Conservation (phyloP, 129 eudicot species). For the Flaveria bidentis region DNA sequence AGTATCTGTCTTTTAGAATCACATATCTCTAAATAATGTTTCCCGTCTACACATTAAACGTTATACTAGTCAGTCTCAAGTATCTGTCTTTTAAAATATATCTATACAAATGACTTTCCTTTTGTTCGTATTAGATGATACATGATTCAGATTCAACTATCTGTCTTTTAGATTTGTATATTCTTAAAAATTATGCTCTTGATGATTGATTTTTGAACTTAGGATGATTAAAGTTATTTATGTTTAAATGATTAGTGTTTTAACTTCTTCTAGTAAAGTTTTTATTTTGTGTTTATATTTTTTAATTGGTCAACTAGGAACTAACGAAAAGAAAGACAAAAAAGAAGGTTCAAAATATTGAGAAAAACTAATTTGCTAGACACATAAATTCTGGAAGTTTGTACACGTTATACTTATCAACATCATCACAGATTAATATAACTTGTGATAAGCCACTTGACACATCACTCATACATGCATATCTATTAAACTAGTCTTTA, state of each 20-base stretch:
- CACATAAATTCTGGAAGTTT: neutral
- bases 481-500: neutral
- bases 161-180: neutral
- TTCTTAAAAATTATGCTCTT: too few species aligned
- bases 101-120: neutral
- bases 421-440: neutral
- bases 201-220: too few species aligned
- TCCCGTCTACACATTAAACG: neutral
- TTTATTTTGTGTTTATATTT: too few species aligned
- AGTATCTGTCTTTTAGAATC: neutral
- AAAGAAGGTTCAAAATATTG: neutral
- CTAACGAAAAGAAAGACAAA: too few species aligned
- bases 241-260: too few species aligned
- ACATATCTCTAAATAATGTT: neutral
- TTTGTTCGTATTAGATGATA: neutral
- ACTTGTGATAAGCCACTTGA: neutral
- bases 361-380: neutral
- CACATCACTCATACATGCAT: constrained; percentile 11
- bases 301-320: too few species aligned
- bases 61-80: too few species aligned
- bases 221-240: too few species aligned
- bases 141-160: neutral
- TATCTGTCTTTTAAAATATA: too few species aligned
- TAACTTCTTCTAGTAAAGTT: too few species aligned
- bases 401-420: neutral